A percentile compares a stretch with the other conserved stretches of the same genome.
These are phyloP conservation scores for Colletotrichum australisinense DNA, from an alignment of 2,329 filamentous ascomycete genomes.

Conservation along the genomic window DNA sequence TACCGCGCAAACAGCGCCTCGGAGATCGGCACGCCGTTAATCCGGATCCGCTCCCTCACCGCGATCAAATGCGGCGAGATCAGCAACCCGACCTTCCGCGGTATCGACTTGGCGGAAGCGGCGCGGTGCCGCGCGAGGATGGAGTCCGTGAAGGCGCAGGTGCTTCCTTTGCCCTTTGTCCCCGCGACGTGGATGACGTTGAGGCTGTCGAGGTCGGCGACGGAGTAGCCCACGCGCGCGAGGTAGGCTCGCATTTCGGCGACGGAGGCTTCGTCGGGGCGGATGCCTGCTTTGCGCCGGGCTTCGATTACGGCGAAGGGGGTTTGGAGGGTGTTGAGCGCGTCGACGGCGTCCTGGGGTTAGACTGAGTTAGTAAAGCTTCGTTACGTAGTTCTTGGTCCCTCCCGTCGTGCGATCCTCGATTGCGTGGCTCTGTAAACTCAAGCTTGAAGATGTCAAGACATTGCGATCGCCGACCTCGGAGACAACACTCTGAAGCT, in stretches of 20 bases:
- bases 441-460: background rate
- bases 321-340: slow-evolving; percentile 91
- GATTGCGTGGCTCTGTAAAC: background rate
- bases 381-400: background rate
- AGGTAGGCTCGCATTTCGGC: slow-evolving; percentile 85
- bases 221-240: slow-evolving; percentile 42
- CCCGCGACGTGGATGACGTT: slow-evolving; percentile 85
- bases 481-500: background rate
- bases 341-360: slow-evolving; percentile 84
- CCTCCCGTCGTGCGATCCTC: background rate
- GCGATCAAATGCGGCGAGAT: slow-evolving; percentile 88
- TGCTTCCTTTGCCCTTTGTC: slow-evolving; percentile 94
- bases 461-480: slow-evolving; percentile 2
- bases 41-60: slow-evolving; percentile 85
- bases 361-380: background rate
- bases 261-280: slow-evolving; percentile 69
- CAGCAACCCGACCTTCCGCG: slow-evolving; percentile 75
- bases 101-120: slow-evolving; percentile 35
- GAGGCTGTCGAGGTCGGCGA: slow-evolving; percentile 53
- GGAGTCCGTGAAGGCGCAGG: slow-evolving; percentile 84
- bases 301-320: slow-evolving; percentile 86
- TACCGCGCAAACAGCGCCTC: slow-evolving; percentile 78
- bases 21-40: slow-evolving; percentile 78
- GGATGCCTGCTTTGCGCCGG: slow-evolving; percentile 78
- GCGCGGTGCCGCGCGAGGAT: slow-evolving; percentile 63